Percentiles rank a stretch among this genome's conserved stretches.
Evolutionary conservation across 75 land plant species (phyloP).

Genomic region (Azolla pinnata): DNA sequence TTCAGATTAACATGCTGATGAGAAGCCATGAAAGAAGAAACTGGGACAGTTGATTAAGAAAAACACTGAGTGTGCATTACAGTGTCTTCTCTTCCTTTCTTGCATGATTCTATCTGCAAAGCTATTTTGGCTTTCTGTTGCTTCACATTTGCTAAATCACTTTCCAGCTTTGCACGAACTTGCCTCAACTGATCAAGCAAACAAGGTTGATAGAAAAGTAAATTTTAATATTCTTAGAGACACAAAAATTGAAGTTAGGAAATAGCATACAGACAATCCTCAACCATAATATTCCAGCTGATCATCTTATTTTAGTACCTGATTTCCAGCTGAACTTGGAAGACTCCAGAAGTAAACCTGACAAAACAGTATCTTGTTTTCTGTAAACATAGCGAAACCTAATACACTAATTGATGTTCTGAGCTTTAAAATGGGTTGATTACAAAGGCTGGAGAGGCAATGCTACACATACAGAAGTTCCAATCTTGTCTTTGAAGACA

Average conservation of each 20-base stretch:
- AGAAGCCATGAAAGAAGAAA: not conserved
- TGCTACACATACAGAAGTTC: conserved; percentile 63
- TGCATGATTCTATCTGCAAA: conserved; percentile 40
- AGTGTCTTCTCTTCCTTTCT: conserved; percentile 86
- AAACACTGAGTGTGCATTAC: conserved; percentile 19
- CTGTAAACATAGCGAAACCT: not conserved
- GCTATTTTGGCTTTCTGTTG: conserved; percentile 44
- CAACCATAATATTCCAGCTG: not conserved
- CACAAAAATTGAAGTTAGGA: no score
- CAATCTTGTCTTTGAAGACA: conserved; percentile 82
- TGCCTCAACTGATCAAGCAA: conserved; percentile 89
- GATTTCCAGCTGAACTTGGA: conserved; percentile 92
- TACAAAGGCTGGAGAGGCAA: not conserved
- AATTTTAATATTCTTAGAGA: no score
- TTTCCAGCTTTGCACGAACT: conserved; percentile 61
- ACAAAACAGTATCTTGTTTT: not conserved
- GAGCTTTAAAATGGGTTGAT: not conserved
- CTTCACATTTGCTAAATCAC: conserved; percentile 42
- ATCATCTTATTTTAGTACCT: conserved; percentile 32
- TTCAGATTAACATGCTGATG: not conserved
- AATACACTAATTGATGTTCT: no score
- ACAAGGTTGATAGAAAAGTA: no score
- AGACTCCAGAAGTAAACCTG: conserved; percentile 99
- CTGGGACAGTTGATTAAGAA: not conserved
- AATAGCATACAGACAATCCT: not conserved